Percentiles rank a stretch among this genome's conserved stretches.
Evolutionary conservation across 148 eudicot genomes (phyloP).

Genomic region (Camellia sinensis): DNA sequence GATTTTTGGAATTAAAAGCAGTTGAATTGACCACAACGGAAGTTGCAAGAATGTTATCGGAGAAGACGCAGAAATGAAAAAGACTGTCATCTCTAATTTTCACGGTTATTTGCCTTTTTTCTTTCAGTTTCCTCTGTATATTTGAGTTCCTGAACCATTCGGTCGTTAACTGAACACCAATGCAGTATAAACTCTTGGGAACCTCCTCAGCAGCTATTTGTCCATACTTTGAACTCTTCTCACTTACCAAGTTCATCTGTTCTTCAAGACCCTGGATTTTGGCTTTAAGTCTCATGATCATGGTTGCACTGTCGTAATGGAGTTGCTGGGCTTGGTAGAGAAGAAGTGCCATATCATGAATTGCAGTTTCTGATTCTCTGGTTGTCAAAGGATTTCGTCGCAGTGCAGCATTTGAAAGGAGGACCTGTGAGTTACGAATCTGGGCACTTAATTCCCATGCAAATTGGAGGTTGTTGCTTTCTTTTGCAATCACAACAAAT

Average conservation of each 20-base stretch:
- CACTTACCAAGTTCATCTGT: constrained; percentile 61
- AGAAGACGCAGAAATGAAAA: constrained; percentile 76
- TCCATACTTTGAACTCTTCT: constrained; percentile 73
- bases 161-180: constrained; percentile 65
- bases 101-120: constrained; percentile 32
- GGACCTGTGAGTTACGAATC: constrained; percentile 75
- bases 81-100: constrained; percentile 57
- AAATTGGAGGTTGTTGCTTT: constrained; percentile 83
- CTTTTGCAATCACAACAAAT: constrained; percentile 78
- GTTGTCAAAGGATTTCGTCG: constrained; percentile 65
- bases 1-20: constrained; percentile 58
- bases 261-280: constrained; percentile 84
- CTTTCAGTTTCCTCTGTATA: constrained; percentile 37
- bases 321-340: constrained; percentile 79
- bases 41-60: constrained; percentile 87
- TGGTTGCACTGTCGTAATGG: constrained; percentile 80
- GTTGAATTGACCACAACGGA: constrained; percentile 83
- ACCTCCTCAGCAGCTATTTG: constrained; percentile 94
- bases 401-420: constrained; percentile 76
- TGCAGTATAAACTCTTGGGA: constrained; percentile 81
- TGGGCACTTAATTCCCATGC: constrained; percentile 93
- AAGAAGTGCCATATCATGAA: constrained; percentile 76
- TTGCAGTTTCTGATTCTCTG: constrained; percentile 62
- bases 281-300: constrained; percentile 85
- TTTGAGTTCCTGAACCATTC: constrained; percentile 67